Conservation (phyloP, 116 monocot species). For the Cymodocea nodosa region DNA sequence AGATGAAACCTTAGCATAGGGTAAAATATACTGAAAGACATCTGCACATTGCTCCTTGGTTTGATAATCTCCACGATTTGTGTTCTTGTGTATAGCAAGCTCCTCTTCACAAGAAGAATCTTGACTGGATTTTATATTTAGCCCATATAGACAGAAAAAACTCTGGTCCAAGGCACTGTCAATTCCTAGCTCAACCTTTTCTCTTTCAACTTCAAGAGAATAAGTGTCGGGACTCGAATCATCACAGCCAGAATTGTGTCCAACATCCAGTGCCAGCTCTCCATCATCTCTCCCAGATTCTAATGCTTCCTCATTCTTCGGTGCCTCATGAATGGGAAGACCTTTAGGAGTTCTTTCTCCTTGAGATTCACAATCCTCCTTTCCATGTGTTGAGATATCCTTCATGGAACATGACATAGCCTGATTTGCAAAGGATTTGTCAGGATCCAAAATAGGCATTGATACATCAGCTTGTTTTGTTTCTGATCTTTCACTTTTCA, state of each 20-base stretch:
- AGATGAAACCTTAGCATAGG: constrained; percentile 89
- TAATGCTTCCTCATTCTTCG: constrained; percentile 20
- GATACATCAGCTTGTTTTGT: constrained; percentile 11
- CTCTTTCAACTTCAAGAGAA: constrained; percentile 41
- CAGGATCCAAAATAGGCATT: constrained; percentile 6
- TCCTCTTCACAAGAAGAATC: constrained; percentile 95
- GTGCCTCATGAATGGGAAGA: constrained; percentile 15
- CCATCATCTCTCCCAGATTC: constrained; percentile 15
- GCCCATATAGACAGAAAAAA: constrained; percentile 94
- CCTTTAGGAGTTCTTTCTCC: constrained; percentile 13
- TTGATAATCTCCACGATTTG: constrained; percentile 93
- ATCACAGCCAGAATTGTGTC: constrained; percentile 6
- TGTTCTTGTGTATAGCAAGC: constrained; percentile 80
- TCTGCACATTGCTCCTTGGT: constrained; percentile 98
- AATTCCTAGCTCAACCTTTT: constrained; percentile 57
- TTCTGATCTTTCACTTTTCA: constrained; percentile 23
- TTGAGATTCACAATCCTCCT: constrained; percentile 26
- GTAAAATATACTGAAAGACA: constrained; percentile 96
- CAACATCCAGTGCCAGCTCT: constrained; percentile 12
- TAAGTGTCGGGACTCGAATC: constrained; percentile 8
- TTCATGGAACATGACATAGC: constrained; percentile 10
- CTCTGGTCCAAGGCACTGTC: constrained; percentile 91
- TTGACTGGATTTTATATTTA: constrained; percentile 60
- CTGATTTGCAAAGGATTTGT: constrained; percentile 4
- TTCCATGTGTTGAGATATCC: constrained; percentile 27